A percentile compares a stretch with the other conserved stretches of the same genome.
Conservation (phyloP, 192 early-diverging fungal genomes). For the Phlyctochytrium bullatum region DNA sequence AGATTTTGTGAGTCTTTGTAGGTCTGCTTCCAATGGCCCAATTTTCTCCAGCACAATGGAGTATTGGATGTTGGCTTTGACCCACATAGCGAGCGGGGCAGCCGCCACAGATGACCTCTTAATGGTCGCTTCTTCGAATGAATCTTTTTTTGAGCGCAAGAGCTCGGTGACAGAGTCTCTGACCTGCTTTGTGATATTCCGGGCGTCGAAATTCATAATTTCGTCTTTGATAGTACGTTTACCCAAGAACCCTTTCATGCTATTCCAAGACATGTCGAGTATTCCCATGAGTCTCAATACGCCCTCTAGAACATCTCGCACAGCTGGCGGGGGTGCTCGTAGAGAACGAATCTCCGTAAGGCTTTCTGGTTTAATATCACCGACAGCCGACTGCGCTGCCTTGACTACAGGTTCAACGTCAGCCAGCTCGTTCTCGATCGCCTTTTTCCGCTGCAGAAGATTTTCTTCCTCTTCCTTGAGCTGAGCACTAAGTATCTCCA, state of each 20-base stretch:
- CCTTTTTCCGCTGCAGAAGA: conserved; percentile 44
- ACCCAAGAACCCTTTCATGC: conserved; percentile 66
- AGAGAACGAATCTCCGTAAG: conserved; percentile 61
- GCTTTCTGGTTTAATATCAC: conserved; percentile 56
- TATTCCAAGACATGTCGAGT: conserved; percentile 67
- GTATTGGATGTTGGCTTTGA: conserved; percentile 63
- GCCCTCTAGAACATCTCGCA: conserved; percentile 63
- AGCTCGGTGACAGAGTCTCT: conserved; percentile 52
- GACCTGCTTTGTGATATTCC: conserved; percentile 42
- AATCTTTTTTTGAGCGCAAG: conserved; percentile 51
- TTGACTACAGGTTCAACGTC: conserved; percentile 57
- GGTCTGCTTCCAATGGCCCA: conserved; percentile 48
- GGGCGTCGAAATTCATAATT: conserved; percentile 62
- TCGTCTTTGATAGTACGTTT: conserved; percentile 64
- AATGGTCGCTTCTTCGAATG: conserved; percentile 58
- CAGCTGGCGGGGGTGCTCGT: conserved; percentile 59
- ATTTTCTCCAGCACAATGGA: conserved; percentile 54
- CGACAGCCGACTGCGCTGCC: conserved; percentile 54
- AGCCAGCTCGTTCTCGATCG: conserved; percentile 52
- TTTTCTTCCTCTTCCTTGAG: conserved; percentile 54
- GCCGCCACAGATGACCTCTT: conserved; percentile 51
- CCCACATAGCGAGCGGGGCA: conserved; percentile 61
- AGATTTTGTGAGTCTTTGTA: conserved; percentile 40
- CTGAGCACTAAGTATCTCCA: conserved; percentile 46
- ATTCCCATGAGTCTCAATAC: conserved; percentile 60